Conservation (phyloP, 805 yeast genomes). For the Candida arabinofermentans region DNA sequence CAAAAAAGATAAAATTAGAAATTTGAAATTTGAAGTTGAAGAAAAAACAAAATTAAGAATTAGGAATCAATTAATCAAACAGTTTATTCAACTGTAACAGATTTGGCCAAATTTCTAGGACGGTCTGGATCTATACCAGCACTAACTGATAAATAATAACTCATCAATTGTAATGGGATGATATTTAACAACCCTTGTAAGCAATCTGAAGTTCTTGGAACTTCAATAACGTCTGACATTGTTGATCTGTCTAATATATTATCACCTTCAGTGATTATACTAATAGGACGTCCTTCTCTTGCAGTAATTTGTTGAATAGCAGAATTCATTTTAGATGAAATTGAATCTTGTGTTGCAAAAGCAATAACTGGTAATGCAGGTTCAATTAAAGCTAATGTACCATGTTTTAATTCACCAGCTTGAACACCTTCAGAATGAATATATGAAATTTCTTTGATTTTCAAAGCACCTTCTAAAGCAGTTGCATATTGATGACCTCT, state of each 20-base stretch:
- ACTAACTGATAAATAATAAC: constrained; percentile 94
- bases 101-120: constrained; percentile 97
- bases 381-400: constrained; percentile 95
- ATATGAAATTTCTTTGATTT: constrained; percentile 96
- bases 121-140: constrained; percentile 96
- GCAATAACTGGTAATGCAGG: constrained; percentile 91
- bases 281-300: constrained; percentile 94
- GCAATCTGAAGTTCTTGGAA: constrained; percentile 95
- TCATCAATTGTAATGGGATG: constrained; percentile 90
- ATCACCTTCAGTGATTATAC: constrained; percentile 83
- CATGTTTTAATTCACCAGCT: constrained; percentile 98
- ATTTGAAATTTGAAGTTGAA: neutral
- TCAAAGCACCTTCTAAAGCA: constrained; percentile 97
- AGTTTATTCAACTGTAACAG: constrained; percentile 88
- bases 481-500: constrained; percentile 98
- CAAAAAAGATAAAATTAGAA: neutral
- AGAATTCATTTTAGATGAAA: constrained; percentile 92
- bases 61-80: neutral
- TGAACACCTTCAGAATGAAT: constrained; percentile 99
- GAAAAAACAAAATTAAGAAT: neutral
- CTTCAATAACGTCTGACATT: constrained; percentile 71
- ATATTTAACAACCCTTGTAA: constrained; percentile 94
- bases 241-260: constrained; percentile 53
- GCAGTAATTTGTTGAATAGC: constrained; percentile 97
- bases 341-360: constrained; percentile 92